Evolutionary conservation across 768 basidiomycete species (phyloP), one percentile per base, ranked within the genome.

Genomic region (Boletus insuetus): DNA sequence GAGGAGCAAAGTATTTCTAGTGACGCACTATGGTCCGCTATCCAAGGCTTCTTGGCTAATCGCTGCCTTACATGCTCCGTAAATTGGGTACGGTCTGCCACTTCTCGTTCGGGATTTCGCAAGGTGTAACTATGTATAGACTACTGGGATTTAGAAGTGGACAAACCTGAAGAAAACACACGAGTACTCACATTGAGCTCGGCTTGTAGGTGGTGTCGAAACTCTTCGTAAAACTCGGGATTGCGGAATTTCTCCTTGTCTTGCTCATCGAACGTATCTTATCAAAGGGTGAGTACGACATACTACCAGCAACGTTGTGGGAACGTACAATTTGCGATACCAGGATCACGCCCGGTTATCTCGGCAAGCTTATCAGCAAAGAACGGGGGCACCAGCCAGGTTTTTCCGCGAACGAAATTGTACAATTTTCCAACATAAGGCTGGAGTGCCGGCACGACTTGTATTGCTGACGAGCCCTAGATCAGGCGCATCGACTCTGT

Each of bases 391-490:
- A 80, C 74, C 20, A 85, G 67, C 84, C 83, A 85, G 0, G 83
- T 84, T 65, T 79, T 77, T 10, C 82, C 80, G 9, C 83, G 78
- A 46, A 84, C 84, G 60, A 79, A 85, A 61, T 83, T 83, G 35
- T 70, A 65, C 41, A 85, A 46, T 56, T 77, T 75, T 49, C 69
- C 70, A 5, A 82, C 82, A 48, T 72, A 74, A 8, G 81, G 75
- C 58, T 85, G 84, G 32, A 85, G 66, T 6, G 81, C 77, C 0
- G 84, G 77, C 0, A 85, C 80, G 5, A 84, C 77, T 58, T 86
- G 84, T 35, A 85, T 75, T 8, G 81, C 84, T 26, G 83, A 83
- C 6, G 84, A 85, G 4, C 83, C 83, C 84, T 85, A 43, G 11
- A 55, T n/a, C 6, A 20, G 6, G 44, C 26, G 3, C 42, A 20